Evolutionary conservation across 139 green algal genomes (phyloP).

Genomic region (Volvox africanus): DNA sequence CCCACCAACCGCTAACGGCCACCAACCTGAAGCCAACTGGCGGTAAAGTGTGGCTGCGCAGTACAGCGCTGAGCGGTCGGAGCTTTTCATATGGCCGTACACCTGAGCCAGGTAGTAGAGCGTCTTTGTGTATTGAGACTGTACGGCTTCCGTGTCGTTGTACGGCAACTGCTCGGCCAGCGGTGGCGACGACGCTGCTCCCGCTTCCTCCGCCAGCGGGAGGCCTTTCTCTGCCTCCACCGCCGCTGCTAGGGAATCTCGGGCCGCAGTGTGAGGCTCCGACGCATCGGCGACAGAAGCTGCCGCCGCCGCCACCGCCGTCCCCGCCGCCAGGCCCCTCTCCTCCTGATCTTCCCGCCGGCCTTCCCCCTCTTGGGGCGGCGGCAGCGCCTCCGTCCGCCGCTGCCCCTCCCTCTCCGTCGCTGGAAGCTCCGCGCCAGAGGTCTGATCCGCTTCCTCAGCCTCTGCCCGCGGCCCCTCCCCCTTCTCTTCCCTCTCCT

Average conservation of each 20-base stretch:
- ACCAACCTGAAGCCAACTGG: constrained; percentile 55
- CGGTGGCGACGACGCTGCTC: not conserved
- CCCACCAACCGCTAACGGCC: not conserved
- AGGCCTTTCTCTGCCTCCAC: not conserved
- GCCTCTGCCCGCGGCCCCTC: not conserved
- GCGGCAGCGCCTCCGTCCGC: no score
- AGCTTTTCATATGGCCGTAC: constrained; percentile 27
- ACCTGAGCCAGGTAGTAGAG: constrained; percentile 71
- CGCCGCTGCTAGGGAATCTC: not conserved
- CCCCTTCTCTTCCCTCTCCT: not conserved
- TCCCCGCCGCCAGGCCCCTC: not conserved
- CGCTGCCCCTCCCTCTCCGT: not conserved
- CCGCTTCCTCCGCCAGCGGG: not conserved
- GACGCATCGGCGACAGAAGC: no score
- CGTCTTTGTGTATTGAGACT: constrained; percentile 64
- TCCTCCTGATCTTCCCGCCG: not conserved
- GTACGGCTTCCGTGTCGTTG: constrained; percentile 27
- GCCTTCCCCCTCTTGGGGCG: not conserved
- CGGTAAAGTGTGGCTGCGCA: constrained; percentile 69
- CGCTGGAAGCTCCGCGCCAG: not conserved
- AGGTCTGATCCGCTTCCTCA: not conserved
- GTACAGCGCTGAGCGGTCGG: constrained; percentile 57
- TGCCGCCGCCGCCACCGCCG: no score
- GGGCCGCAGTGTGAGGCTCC: not conserved
- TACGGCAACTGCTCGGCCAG: not conserved